A percentile compares a stretch with the other conserved stretches of the same genome.
Conservation (phyloP, 139 green algal species). For the Tetraselmis striata region DNA sequence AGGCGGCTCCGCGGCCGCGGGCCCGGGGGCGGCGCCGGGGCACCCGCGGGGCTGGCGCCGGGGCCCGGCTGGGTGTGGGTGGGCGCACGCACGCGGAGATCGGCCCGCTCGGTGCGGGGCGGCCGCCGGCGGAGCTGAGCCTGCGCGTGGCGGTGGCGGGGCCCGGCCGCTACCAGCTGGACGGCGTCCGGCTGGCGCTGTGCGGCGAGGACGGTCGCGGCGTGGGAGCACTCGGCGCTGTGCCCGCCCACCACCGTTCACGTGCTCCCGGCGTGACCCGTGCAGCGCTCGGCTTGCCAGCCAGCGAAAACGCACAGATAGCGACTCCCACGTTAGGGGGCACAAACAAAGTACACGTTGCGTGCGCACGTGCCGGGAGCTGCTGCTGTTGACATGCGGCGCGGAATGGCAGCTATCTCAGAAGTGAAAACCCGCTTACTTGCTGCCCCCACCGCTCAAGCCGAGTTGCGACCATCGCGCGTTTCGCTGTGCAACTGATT, state of each 20-base stretch:
- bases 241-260: not conserved
- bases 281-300: no score
- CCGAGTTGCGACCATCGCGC: no score
- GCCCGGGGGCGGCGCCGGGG: no score
- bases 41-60: conserved; percentile 14
- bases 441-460: no score
- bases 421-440: no score
- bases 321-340: no score
- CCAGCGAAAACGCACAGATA: no score
- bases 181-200: not conserved
- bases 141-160: conserved; percentile 36
- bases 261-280: not conserved
- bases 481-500: no score
- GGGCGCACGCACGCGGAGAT: conserved; percentile 28
- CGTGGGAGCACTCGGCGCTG: not conserved
- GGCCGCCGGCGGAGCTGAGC: conserved; percentile 20
- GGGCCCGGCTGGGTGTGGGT: conserved; percentile 35
- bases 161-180: conserved; percentile 15
- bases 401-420: no score
- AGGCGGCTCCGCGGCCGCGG: not conserved
- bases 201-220: not conserved
- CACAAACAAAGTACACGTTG: no score
- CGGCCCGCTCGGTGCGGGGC: conserved; percentile 14
- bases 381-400: no score
- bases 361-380: no score